Conservation (phyloP, 805 yeast species). For the Ogataea naganishii region DNA sequence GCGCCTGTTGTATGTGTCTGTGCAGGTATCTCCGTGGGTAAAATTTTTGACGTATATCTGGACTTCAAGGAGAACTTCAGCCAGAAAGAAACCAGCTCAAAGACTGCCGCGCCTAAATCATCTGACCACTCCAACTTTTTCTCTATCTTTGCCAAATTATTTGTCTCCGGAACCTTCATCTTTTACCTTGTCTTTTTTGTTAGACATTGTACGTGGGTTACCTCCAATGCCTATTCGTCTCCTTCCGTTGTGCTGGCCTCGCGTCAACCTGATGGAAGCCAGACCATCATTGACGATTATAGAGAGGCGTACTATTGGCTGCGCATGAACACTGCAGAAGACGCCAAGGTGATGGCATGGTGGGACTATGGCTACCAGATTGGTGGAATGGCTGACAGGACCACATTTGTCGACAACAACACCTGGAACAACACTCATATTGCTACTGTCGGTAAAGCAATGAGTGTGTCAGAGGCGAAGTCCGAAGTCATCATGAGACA, state of each 20-base stretch:
- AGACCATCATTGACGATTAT: slow-evolving; percentile 84
- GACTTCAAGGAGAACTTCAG: slow-evolving; percentile 34
- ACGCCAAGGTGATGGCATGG: slow-evolving; percentile 96
- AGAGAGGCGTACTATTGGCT: slow-evolving; percentile 99
- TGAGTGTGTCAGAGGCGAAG: slow-evolving; percentile 82
- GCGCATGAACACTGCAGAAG: slow-evolving; percentile 95
- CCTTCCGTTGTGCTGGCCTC: slow-evolving; percentile 95
- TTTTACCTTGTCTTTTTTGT: slow-evolving; percentile 78
- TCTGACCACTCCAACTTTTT: slow-evolving; percentile 16
- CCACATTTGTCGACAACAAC: slow-evolving; percentile 96
- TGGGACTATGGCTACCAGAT: slow-evolving; percentile 99
- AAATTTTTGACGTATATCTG: slow-evolving; percentile 73
- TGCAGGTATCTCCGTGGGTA: slow-evolving; percentile 83
- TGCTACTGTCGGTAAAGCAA: slow-evolving; percentile 98
- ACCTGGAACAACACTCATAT: slow-evolving; percentile 99
- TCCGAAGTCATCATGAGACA: slow-evolving; percentile 82
- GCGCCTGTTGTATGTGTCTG: slow-evolving; percentile 95
- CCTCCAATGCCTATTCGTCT: slow-evolving; percentile 90
- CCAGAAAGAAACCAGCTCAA: background rate
- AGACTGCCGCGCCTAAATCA: slow-evolving; percentile 2
- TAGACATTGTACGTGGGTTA: slow-evolving; percentile 95
- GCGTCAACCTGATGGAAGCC: slow-evolving; percentile 75
- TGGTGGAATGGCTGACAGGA: slow-evolving; percentile 99
- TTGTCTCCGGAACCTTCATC: slow-evolving; percentile 60
- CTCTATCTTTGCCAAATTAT: slow-evolving; percentile 42